Evolutionary conservation across 2,329 filamentous ascomycete species (phyloP).

Genomic region (Verticillium tricorpus): DNA sequence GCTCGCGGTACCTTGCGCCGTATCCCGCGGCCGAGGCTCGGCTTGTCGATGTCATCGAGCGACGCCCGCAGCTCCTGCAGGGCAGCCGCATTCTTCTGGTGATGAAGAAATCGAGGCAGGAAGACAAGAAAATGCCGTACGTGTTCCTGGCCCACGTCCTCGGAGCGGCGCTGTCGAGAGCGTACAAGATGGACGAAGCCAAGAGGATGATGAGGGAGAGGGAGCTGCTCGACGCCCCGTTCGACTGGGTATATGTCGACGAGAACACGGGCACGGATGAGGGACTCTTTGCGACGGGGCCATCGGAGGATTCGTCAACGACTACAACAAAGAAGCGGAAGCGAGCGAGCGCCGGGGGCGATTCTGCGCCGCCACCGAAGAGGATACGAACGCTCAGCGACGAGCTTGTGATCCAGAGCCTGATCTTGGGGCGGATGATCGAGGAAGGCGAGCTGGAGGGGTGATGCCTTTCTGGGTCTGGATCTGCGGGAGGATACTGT

Average conservation of each 20-base stretch:
- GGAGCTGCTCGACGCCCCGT: conserved; percentile 43
- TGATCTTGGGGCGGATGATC: conserved; percentile 78
- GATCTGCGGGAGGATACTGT: background rate
- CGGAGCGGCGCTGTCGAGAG: conserved; percentile 66
- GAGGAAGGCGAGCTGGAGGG: conserved; percentile 49
- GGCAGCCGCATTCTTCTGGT: conserved; percentile 68
- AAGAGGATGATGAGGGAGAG: conserved; percentile 50
- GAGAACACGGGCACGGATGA: conserved; percentile 53
- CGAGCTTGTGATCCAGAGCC: conserved; percentile 86
- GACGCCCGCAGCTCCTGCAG: conserved; percentile 59
- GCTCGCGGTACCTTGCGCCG: conserved; percentile 63
- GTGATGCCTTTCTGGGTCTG: background rate
- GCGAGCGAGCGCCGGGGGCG: conserved; percentile 15
- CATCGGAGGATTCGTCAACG: background rate
- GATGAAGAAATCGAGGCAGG: conserved; percentile 56
- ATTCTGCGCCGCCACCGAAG: conserved; percentile 33
- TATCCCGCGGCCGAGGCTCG: conserved; percentile 55
- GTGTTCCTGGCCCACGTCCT: conserved; percentile 76
- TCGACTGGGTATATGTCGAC: conserved; percentile 79
- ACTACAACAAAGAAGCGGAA: conserved; percentile 38
- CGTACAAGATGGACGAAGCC: conserved; percentile 62
- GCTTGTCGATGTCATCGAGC: conserved; percentile 52
- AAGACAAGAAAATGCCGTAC: conserved; percentile 65
- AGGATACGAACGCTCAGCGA: conserved; percentile 68
- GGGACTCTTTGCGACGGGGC: conserved; percentile 35